phyloP scores from a whole-genome alignment of 2,329 filamentous ascomycete genomes.

The Cercospora sojina region DNA sequence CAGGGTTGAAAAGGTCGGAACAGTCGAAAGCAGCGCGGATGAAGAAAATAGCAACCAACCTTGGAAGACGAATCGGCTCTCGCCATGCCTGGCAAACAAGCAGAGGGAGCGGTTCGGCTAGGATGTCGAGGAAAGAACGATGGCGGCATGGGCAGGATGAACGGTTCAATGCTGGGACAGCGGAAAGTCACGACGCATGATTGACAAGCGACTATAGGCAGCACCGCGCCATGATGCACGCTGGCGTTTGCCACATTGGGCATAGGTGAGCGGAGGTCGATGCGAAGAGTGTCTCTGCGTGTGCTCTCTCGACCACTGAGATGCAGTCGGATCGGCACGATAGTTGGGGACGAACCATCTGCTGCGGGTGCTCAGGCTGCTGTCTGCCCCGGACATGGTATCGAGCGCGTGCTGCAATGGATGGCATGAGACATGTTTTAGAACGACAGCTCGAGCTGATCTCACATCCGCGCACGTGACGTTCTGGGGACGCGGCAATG shows the following conservation, averaged over 20 bases:
- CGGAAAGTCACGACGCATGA: background rate
- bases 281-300: slow-evolving; percentile 9
- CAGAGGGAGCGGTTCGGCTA: background rate
- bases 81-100: slow-evolving; percentile 3
- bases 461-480: background rate
- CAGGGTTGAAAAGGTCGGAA: background rate
- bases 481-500: background rate
- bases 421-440: slow-evolving; percentile 12
- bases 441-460: background rate
- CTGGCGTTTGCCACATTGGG: background rate
- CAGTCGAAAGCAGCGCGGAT: background rate
- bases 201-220: background rate
- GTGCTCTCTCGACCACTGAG: slow-evolving; percentile 1
- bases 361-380: background rate
- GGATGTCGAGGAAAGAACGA: slow-evolving; percentile 5
- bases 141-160: background rate
- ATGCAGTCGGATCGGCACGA: background rate
- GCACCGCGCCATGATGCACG: background rate
- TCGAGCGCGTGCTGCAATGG: background rate
- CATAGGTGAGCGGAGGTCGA: background rate
- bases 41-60: background rate
- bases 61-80: slow-evolving; percentile 13
- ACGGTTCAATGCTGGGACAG: background rate
- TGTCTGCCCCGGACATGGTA: background rate
- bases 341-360: slow-evolving; percentile 3